Conservation (phyloP, 495 filamentous ascomycete species). For the Chaetomium fimeti region DNA sequence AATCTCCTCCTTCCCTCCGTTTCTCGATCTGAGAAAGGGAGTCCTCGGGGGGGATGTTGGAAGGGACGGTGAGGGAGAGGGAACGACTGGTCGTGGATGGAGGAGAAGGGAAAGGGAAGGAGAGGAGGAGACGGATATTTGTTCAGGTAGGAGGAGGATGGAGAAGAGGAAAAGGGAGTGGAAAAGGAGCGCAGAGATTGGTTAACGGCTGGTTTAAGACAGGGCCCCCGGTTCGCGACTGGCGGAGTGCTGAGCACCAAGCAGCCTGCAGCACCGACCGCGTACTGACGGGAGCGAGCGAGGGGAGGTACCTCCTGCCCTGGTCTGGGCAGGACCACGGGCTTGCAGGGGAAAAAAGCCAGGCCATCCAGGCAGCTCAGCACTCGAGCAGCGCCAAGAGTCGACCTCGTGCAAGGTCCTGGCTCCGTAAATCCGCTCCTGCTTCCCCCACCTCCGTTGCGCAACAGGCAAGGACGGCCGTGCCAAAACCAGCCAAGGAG, state of each 20-base stretch:
- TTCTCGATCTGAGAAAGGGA: constrained; percentile 39
- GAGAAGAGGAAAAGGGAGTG: constrained; percentile 55
- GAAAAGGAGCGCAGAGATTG: constrained; percentile 49
- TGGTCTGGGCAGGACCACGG: constrained; percentile 30
- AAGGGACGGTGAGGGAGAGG: constrained; percentile 47
- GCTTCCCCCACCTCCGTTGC: constrained; percentile 27
- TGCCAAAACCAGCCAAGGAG: constrained; percentile 25
- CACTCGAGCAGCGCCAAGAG: constrained; percentile 25
- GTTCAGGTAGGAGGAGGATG: constrained; percentile 57
- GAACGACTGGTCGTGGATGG: constrained; percentile 59
- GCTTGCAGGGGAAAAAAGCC: constrained; percentile 23
- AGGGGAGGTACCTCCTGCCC: constrained; percentile 19
- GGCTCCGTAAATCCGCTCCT: constrained; percentile 18
- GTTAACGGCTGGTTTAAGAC: constrained; percentile 54
- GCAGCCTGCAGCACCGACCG: constrained; percentile 34
- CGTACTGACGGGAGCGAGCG: constrained; percentile 25
- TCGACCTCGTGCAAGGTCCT: constrained; percentile 28
- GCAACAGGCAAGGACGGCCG: constrained; percentile 28
- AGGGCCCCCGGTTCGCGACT: constrained; percentile 38
- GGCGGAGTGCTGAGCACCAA: constrained; percentile 33
- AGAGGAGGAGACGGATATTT: constrained; percentile 55
- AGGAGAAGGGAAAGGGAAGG: constrained; percentile 50
- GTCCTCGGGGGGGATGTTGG: constrained; percentile 38
- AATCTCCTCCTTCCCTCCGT: constrained; percentile 45
- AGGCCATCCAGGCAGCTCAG: constrained; percentile 29